phyloP scores from a whole-genome alignment of 257 asterid species.

The Thymus quinquecostatus region DNA sequence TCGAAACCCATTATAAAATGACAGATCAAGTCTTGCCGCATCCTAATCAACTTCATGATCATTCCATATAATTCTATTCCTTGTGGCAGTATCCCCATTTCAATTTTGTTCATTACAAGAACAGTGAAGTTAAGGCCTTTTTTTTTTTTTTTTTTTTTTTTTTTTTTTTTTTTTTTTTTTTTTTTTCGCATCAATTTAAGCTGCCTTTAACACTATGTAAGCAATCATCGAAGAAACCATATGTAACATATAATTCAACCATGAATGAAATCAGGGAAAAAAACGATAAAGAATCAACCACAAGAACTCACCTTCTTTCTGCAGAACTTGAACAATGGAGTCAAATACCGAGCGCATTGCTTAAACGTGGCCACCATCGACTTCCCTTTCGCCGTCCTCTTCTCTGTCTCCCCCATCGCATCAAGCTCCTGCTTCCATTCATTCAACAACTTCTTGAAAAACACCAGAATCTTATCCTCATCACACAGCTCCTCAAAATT shows the following conservation, averaged over 20 bases:
- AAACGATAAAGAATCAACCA: not conserved
- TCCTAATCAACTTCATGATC: not conserved
- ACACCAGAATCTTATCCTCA: conserved; percentile 96
- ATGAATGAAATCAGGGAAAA: not conserved
- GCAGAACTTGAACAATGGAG: conserved; percentile 92
- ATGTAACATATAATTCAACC: not conserved
- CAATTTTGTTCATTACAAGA: not conserved
- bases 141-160: not conserved
- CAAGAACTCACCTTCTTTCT: conserved; percentile 73
- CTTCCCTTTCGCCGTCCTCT: conserved; percentile 97
- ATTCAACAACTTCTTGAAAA: conserved; percentile 83
- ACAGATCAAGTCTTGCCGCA: not conserved
- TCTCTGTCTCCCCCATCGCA: conserved; percentile 85
- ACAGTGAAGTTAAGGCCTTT: not conserved
- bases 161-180: no score
- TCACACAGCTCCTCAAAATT: conserved; percentile 78
- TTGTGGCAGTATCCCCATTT: no score
- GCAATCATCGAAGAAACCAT: conserved; percentile 8
- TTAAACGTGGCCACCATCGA: conserved; percentile 90
- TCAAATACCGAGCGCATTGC: conserved; percentile 94
- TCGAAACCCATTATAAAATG: not conserved
- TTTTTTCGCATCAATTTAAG: conserved; percentile 22
- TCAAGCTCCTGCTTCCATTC: conserved; percentile 94
- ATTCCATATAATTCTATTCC: not conserved
- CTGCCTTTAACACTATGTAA: not conserved